phyloP scores from a whole-genome alignment of 257 asterid species.

The Rubia yunnanensis region DNA sequence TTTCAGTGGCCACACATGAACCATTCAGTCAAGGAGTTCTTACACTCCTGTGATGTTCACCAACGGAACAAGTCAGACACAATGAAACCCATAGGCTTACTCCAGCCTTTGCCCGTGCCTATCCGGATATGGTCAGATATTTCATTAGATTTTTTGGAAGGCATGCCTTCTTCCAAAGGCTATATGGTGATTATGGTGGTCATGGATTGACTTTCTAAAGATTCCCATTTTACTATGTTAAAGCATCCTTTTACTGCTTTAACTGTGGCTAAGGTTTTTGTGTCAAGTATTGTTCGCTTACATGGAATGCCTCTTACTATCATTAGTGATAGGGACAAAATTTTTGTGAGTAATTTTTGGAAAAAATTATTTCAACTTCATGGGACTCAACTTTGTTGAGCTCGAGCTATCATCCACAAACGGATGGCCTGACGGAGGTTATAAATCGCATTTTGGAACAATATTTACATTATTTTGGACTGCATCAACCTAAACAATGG shows the following conservation, averaged over 20 bases:
- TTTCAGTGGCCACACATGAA: not conserved
- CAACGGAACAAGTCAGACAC: too few relatives aligned
- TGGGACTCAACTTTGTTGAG: not conserved
- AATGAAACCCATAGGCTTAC: not conserved
- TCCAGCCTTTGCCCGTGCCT: not conserved
- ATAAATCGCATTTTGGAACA: too few relatives aligned
- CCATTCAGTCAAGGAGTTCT: not conserved
- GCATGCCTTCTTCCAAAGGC: not conserved
- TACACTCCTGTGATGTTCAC: too few relatives aligned
- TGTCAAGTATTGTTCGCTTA: not conserved
- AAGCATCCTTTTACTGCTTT: not conserved
- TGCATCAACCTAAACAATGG: too few relatives aligned
- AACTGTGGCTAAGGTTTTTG: not conserved
- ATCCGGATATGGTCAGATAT: not conserved
- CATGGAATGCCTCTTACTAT: not conserved
- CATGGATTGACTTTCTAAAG: not conserved
- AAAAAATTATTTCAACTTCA: not conserved
- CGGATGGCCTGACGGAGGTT: too few relatives aligned
- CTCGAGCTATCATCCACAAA: too few relatives aligned
- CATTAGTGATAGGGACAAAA: not conserved
- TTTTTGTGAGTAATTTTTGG: not conserved
- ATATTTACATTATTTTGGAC: too few relatives aligned
- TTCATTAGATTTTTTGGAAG: not conserved
- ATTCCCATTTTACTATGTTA: not conserved
- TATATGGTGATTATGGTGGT: not conserved